Evolutionary conservation across 2,329 filamentous ascomycete genomes (phyloP).

Genomic region (Neoarthrinium moseri): DNA sequence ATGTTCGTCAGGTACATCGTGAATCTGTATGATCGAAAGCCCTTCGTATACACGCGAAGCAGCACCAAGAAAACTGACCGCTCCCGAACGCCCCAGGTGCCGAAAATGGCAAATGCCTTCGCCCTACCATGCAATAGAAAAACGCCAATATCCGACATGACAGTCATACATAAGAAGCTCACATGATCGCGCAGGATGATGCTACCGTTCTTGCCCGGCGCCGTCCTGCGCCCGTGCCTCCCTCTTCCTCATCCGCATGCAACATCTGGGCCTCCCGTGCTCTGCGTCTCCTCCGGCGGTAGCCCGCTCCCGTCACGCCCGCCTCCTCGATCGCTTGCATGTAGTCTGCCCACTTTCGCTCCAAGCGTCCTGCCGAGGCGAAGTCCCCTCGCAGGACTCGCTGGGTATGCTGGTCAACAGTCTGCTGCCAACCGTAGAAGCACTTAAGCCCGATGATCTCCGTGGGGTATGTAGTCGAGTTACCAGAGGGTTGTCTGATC

Average conservation of each 20-base stretch:
- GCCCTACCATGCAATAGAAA: no score
- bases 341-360: slow-evolving; percentile 89
- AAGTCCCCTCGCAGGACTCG: slow-evolving; percentile 78
- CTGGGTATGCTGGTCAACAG: slow-evolving; percentile 89
- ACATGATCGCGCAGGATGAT: slow-evolving; percentile 65
- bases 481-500: slow-evolving; percentile 51
- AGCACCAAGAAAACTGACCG: no score
- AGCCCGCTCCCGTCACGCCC: slow-evolving; percentile 63
- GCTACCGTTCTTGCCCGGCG: slow-evolving; percentile 62
- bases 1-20: no score
- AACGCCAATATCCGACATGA: no score
- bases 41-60: no score
- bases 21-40: no score
- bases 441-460: slow-evolving; percentile 87
- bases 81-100: slow-evolving; percentile 3
- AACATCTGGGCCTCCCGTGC: slow-evolving; percentile 79
- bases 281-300: slow-evolving; percentile 69
- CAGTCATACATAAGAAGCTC: slow-evolving; percentile 23
- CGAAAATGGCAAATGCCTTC: not conserved
- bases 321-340: slow-evolving; percentile 92
- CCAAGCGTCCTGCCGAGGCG: slow-evolving; percentile 71
- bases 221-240: slow-evolving; percentile 50
- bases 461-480: slow-evolving; percentile 59
- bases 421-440: slow-evolving; percentile 94
- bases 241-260: slow-evolving; percentile 79